Evolutionary conservation across 1,284 basidiomycete genomes (phyloP).

Genomic region (Ganoderma lucidum): DNA sequence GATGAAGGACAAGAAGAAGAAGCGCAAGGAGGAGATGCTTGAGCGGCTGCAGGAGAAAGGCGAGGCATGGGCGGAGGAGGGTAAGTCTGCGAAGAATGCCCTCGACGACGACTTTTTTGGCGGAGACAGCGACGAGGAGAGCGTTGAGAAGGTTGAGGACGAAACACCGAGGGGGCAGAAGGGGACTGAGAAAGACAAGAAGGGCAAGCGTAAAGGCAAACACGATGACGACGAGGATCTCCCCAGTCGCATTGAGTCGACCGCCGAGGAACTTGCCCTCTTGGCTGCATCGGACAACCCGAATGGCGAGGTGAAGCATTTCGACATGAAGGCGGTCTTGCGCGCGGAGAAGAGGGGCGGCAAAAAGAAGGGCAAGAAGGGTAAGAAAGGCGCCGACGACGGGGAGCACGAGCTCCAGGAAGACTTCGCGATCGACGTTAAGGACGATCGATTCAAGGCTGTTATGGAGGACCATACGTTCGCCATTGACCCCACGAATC

Average conservation of each 20-base stretch:
- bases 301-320: conserved; percentile 75
- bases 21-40: conserved; percentile 75
- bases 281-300: conserved; percentile 67
- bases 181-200: conserved; percentile 31
- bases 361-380: conserved; percentile 61
- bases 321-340: conserved; percentile 91
- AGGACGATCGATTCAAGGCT: conserved; percentile 89
- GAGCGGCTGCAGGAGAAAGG: conserved; percentile 61
- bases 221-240: conserved; percentile 23
- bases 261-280: conserved; percentile 70
- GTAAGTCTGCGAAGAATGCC: conserved; percentile 36
- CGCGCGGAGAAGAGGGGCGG: conserved; percentile 80
- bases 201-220: conserved; percentile 28
- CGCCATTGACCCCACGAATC: conserved; percentile 96
- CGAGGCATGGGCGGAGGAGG: conserved; percentile 43
- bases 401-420: conserved; percentile 71
- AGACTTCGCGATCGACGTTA: conserved; percentile 86
- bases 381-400: conserved; percentile 50
- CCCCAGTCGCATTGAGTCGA: conserved; percentile 44
- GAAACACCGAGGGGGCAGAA: conserved; percentile 28
- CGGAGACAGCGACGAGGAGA: conserved; percentile 52
- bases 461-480: conserved; percentile 92
- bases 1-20: conserved; percentile 86
- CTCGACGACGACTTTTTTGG: conserved; percentile 79
- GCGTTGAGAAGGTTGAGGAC: conserved; percentile 43